Conservation (phyloP, 495 filamentous ascomycete species). For the Hyaloscypha finlandica region DNA sequence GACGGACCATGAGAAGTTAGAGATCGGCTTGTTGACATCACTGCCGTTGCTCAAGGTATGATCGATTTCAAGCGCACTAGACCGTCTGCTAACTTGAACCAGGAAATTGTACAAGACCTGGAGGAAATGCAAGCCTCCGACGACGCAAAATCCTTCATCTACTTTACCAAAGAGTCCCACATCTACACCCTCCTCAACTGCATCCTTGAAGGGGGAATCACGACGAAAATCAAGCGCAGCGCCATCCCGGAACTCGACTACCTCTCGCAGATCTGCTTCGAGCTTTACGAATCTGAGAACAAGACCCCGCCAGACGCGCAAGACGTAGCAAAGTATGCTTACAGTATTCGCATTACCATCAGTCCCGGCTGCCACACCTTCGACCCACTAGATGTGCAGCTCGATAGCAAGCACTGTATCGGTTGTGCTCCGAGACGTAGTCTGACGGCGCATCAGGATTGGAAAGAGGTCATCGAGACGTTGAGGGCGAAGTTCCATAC, state of each 20-base stretch:
- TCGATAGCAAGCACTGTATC: slow-evolving; percentile 94
- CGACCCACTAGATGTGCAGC: slow-evolving; percentile 91
- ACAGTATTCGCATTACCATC: slow-evolving; percentile 94
- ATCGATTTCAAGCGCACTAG: neutral
- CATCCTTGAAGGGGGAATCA: slow-evolving; percentile 93
- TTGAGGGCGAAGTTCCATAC: slow-evolving; percentile 91
- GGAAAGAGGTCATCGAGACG: slow-evolving; percentile 94
- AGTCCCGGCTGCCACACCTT: slow-evolving; percentile 94
- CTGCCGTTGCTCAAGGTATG: slow-evolving; percentile 75
- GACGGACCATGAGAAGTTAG: slow-evolving; percentile 88
- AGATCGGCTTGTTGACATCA: slow-evolving; percentile 93
- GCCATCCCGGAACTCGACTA: slow-evolving; percentile 97
- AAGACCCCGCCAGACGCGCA: slow-evolving; percentile 48
- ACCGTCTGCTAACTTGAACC: neutral
- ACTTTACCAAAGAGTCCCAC: slow-evolving; percentile 98
- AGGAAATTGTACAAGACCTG: slow-evolving; percentile 92
- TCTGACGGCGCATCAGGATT: slow-evolving; percentile 88
- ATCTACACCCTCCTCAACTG: slow-evolving; percentile 98
- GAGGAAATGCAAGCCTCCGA: slow-evolving; percentile 94
- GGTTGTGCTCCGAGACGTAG: slow-evolving; percentile 86
- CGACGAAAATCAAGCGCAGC: slow-evolving; percentile 84
- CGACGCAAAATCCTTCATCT: slow-evolving; percentile 93
- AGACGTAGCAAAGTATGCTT: slow-evolving; percentile 62
- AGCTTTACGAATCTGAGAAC: slow-evolving; percentile 92
- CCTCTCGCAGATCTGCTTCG: slow-evolving; percentile 95